Evolutionary conservation across 2,329 filamentous ascomycete genomes (phyloP), one percentile per base, ranked within the genome.

Genomic region (Fusarium acutatum): DNA sequence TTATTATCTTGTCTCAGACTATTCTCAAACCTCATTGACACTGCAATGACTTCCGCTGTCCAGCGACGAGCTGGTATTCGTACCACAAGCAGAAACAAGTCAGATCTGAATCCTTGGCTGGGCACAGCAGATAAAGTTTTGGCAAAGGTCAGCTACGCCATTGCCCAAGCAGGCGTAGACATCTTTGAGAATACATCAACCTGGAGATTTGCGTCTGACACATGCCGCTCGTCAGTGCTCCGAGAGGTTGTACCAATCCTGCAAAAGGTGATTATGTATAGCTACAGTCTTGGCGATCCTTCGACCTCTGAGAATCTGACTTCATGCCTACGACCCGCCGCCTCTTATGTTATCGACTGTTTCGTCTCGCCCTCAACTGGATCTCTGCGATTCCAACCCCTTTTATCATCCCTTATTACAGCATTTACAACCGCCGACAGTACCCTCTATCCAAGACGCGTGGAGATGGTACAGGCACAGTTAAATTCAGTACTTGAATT

Each of bases 111-210:
- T 69, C 83, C 90, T 65, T 91, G 91, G 83, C 88, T 93, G 41
- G 92, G 92, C 11, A 91, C 94, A 37, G 93, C 95, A 10, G 93
- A 97, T 74, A 92, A 94, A 79, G 88, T 93, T 43, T 88, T 97
- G 75, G 88, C 90, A 49, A 90, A 89, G 53, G 91, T 95, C 24
- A 86, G 94, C 43, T 85, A 92, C 50, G 91, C 92, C 8, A 93
- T 96, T 76, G 91, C 92, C 12, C 91, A 93, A 74, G 91, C 92
- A 5, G 87, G 94, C 72, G 88, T 97, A 30, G 95, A 97, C 78
- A 89, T 97, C 12, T 92, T 97, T 75, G 95, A 97, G 83, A 96
- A 93, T 81, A 93, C 93, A 41, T 89, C 91, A 35, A 94, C 91
- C 10, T 99, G 96, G 96, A 92, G 92, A 74, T 98, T 97, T 80